Evolutionary conservation across 23 red algal species (phyloP).

Genomic region (Gracilaria gracilis): DNA sequence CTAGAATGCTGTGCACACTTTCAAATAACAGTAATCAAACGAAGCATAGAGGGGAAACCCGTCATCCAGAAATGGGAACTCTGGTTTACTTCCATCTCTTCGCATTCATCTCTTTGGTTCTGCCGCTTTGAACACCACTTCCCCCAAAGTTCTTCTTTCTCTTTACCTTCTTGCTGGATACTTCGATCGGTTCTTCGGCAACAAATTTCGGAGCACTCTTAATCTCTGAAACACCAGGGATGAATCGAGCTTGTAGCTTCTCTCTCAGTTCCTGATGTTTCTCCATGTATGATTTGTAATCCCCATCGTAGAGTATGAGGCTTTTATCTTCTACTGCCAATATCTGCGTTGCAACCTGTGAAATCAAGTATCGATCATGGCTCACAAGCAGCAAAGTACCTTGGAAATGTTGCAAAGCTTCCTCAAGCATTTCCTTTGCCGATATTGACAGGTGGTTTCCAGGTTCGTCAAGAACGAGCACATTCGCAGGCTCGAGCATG

Average conservation of each 20-base stretch:
- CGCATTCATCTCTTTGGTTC: constrained; percentile 87
- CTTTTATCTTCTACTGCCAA: constrained; percentile 88
- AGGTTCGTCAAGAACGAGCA: constrained; percentile 98
- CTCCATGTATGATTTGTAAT: constrained; percentile 96
- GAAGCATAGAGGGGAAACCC: background rate
- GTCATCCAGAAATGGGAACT: background rate
- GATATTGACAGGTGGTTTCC: constrained; percentile 93
- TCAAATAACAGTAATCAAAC: background rate
- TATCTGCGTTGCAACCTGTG: constrained; percentile 92
- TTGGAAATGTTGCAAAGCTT: constrained; percentile 96
- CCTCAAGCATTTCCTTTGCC: constrained; percentile 96
- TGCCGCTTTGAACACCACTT: constrained; percentile 81
- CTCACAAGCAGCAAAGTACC: constrained; percentile 94
- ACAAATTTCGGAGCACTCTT: constrained; percentile 80
- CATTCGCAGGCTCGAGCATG: constrained; percentile 94
- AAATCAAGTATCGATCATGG: constrained; percentile 99
- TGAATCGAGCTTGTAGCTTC: constrained; percentile 78
- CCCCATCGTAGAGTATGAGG: constrained; percentile 92
- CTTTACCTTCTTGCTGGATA: constrained; percentile 65
- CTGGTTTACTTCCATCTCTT: constrained; percentile 80
- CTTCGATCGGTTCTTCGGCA: constrained; percentile 48
- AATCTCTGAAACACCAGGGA: constrained; percentile 93
- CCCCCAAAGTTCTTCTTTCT: constrained; percentile 97
- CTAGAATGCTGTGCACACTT: background rate
- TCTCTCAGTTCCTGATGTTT: constrained; percentile 83